phyloP scores from a whole-genome alignment of 805 yeast genomes.

The Lachancea thermotolerans region DNA sequence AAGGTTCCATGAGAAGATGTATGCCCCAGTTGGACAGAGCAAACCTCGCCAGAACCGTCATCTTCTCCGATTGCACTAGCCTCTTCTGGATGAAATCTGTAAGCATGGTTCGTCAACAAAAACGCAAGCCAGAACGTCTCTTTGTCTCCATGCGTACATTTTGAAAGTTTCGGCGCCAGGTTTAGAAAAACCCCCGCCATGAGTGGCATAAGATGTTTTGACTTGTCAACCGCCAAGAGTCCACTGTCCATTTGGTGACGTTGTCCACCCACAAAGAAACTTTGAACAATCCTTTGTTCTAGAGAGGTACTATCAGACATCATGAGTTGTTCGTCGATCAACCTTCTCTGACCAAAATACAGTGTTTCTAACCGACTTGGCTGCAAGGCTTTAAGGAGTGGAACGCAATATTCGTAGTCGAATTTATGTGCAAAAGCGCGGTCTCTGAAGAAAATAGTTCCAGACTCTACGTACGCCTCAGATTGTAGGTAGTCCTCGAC shows the following conservation, averaged over 20 bases:
- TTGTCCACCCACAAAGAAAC: conserved; percentile 38
- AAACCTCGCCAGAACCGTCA: conserved; percentile 9
- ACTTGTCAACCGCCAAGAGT: conserved; percentile 35
- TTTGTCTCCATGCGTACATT: conserved; percentile 67
- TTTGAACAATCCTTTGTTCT: conserved; percentile 31
- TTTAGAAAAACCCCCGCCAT: conserved; percentile 39
- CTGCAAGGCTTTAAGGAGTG: conserved; percentile 40
- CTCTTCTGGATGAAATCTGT: conserved; percentile 9
- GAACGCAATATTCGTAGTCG: conserved; percentile 33
- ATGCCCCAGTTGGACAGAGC: conserved; percentile 15
- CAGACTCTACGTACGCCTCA: conserved; percentile 30
- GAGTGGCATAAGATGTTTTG: conserved; percentile 43
- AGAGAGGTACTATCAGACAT: conserved; percentile 14
- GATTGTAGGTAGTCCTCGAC: conserved; percentile 33
- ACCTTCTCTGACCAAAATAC: conserved; percentile 29
- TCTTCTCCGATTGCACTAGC: conserved; percentile 16
- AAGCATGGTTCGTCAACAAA: conserved; percentile 48
- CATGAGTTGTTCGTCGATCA: conserved; percentile 9
- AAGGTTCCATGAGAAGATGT: conserved; percentile 8
- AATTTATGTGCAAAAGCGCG: conserved; percentile 13
- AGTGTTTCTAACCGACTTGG: conserved; percentile 39
- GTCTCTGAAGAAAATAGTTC: conserved; percentile 46
- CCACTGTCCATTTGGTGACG: conserved; percentile 47
- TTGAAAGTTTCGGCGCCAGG: conserved; percentile 37
- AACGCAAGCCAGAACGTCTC: conserved; percentile 68